Conservation (phyloP, 1,284 basidiomycete genomes). For the Leccinum variabile region DNA sequence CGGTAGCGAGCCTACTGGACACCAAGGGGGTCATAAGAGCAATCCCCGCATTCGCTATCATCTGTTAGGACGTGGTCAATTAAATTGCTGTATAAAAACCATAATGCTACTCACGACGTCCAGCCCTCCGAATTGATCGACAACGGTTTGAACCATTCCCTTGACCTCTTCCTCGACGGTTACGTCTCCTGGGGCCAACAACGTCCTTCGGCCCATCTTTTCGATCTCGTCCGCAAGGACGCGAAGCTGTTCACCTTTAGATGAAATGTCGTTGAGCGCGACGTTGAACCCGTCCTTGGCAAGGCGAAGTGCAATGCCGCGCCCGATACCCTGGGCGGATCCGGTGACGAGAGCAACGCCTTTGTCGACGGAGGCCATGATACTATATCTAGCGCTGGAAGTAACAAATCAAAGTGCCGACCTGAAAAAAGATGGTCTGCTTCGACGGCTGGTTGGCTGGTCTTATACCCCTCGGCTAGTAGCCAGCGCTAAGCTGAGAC, state of each 20-base stretch:
- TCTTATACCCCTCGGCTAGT: not conserved
- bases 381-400: not conserved
- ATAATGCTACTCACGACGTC: slow-evolving; percentile 4
- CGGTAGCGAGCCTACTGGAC: not conserved
- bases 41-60: slow-evolving; percentile 25
- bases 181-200: slow-evolving; percentile 9
- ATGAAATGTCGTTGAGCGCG: slow-evolving; percentile 24
- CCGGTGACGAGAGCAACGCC: slow-evolving; percentile 27
- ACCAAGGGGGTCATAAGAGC: not conserved
- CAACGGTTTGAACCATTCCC: slow-evolving; percentile 4
- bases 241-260: slow-evolving; percentile 3
- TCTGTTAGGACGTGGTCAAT: slow-evolving; percentile 6
- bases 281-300: slow-evolving; percentile 29
- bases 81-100: no score
- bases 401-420: not conserved
- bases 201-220: not conserved
- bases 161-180: slow-evolving; percentile 9
- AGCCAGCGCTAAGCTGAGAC: no score
- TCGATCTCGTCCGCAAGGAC: slow-evolving; percentile 8
- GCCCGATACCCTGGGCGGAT: slow-evolving; percentile 31
- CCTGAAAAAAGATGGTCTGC: not conserved
- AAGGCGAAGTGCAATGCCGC: slow-evolving; percentile 31
- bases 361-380: not conserved
- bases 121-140: slow-evolving; percentile 9
- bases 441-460: not conserved